Conservation (phyloP, 306 rosid genomes). For the Phaseolus lunatus region DNA sequence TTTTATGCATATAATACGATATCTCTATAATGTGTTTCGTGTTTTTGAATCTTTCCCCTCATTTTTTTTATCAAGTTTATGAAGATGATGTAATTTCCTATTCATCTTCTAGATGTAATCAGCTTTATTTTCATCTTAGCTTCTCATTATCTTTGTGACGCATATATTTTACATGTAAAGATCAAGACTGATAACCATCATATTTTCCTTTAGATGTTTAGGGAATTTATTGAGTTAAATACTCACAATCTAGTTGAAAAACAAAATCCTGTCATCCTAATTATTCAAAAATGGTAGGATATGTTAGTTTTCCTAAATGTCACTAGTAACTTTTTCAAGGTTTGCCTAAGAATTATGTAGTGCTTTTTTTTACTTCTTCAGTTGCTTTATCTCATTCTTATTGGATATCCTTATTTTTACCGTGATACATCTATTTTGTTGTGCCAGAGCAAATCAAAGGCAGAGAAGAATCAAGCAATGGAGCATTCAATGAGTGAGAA, state of each 20-base stretch:
- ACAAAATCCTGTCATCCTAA: not conserved
- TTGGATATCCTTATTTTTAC: not conserved
- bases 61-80: not conserved
- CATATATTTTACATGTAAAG: not conserved
- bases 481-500: conserved; percentile 98
- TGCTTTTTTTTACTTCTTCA: not conserved
- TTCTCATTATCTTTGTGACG: not conserved
- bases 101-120: conserved; percentile 27
- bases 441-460: conserved; percentile 92
- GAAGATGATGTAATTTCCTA: not conserved
- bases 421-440: conserved; percentile 28
- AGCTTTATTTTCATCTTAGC: not conserved
- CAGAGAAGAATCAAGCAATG: conserved; percentile 97
- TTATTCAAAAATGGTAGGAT: conserved; percentile 30
- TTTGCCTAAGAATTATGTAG: not conserved
- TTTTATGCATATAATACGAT: conserved; percentile 6
- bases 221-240: conserved; percentile 66
- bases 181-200: not conserved
- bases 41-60: conserved; percentile 16
- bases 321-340: not conserved
- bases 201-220: conserved; percentile 56
- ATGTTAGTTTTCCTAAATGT: conserved; percentile 16
- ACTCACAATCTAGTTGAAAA: conserved; percentile 53
- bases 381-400: conserved; percentile 1
- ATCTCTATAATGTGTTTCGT: not conserved